A percentile compares a stretch with the other conserved stretches of the same genome.
Conservation (phyloP, 2,329 filamentous ascomycete species). For the Incumbomyces delicatus region DNA sequence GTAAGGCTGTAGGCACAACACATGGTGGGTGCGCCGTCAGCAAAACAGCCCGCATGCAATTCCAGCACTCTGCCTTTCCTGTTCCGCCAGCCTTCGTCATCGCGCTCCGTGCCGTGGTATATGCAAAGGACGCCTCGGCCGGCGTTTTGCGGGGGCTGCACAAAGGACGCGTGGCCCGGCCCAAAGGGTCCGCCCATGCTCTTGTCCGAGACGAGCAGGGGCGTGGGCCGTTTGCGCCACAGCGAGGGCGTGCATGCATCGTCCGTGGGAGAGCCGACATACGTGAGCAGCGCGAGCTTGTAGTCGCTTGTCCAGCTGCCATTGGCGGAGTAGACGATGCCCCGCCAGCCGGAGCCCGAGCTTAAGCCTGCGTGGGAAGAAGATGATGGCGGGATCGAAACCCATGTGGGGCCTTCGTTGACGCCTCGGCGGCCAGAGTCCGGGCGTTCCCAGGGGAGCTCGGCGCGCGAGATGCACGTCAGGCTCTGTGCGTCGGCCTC, state of each 20-base stretch:
- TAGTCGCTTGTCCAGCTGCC: conserved; percentile 21
- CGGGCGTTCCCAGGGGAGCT: conserved; percentile 17
- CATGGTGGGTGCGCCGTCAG: conserved; percentile 8
- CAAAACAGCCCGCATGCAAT: conserved; percentile 11
- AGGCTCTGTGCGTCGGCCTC: conserved; percentile 10
- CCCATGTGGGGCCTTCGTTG: conserved; percentile 19
- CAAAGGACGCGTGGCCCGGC: conserved; percentile 20
- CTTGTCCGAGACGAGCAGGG: conserved; percentile 14
- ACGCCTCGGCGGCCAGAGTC: conserved; percentile 16
- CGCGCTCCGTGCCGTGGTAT: conserved; percentile 18
- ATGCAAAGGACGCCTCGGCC: conserved; percentile 15
- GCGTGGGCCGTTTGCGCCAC: conserved; percentile 16
- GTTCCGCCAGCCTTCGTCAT: conserved; percentile 18
- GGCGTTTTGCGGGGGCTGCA: conserved; percentile 10
- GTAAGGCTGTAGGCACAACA: conserved; percentile 14
- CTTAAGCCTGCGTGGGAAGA: too few relatives aligned
- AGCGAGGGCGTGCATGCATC: conserved; percentile 11
- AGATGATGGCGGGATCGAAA: conserved; percentile 12
- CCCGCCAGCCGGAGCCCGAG: conserved; percentile 10
- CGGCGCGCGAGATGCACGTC: conserved; percentile 13
- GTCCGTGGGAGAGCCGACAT: conserved; percentile 4
- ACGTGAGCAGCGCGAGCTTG: conserved; percentile 15
- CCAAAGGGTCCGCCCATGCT: conserved; percentile 16
- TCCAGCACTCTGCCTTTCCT: conserved; percentile 16
- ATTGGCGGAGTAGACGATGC: conserved; percentile 21